Base-by-base conservation (phyloP, 1,284 basidiomycete species). In the Ceratobasidium sp. region DNA sequence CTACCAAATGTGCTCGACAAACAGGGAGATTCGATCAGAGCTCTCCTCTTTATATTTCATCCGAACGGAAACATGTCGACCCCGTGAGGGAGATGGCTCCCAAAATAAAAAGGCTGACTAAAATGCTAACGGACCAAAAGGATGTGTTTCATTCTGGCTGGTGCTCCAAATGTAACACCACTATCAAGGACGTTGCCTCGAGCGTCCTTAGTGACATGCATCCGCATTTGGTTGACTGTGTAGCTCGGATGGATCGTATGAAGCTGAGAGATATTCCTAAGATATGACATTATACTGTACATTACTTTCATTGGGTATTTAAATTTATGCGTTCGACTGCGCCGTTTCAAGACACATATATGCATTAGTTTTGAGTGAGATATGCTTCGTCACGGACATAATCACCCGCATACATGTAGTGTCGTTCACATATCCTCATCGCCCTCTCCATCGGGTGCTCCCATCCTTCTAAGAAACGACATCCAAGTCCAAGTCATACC, bases 401-500 rank as follows among this genome's bases (percentile, higher is more conserved):
- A 36, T 4, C 4, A 5, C 5, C 5, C 33, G 33, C 33, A 36
- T 36, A 36, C 33, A 36, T 36, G 11, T 11, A 36, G 33, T 36
- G 33, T 21, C 6, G 6, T 27, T 50, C 21, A 50, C n/a, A n/a
- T 14, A 19, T 46, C 62, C 8, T 67, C 62, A 21, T 67, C 53
- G 2, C n/a, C 30, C 11, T 56, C 54, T 33, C 62, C 53, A 9
- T 56, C 52, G 4, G 62, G 62, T 9, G 62, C 62, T 14, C 30
- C 70, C 64, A 72, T 59, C 79, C 60, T 80, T 75, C 89, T 79
- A 72, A 92, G 75, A 74, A 89, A 83, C 70, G 82, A 85, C 29
- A 88, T 75, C 77, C 85, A 80, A 8, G 87, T 81, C 89, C 89
- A 92, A 9, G 80, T 78, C 77, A 84, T 83, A 5, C 89, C 89